These are phyloP conservation scores for Tylopilus felleus DNA, from an alignment of 768 basidiomycete genomes.

Conservation along the genomic window DNA sequence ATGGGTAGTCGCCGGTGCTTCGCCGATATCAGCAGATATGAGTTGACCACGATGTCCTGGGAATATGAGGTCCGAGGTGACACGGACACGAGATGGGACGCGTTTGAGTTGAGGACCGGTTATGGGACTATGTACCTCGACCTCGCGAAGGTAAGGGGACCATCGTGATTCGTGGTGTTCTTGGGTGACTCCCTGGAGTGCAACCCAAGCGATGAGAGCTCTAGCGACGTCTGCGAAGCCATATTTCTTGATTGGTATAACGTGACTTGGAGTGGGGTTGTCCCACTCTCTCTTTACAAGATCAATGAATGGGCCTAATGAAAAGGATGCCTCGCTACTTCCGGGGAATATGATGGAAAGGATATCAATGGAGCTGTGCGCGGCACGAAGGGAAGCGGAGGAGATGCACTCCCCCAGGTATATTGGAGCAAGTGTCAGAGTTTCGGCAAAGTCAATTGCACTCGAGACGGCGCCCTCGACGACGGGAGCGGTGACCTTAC, in stretches of 20 bases:
- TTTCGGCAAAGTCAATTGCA: constrained; percentile 64
- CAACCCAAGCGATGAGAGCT: constrained; percentile 76
- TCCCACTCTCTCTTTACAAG: constrained; percentile 80
- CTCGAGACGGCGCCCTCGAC: constrained; percentile 57
- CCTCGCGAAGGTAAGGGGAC: constrained; percentile 63
- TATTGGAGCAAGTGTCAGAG: constrained; percentile 71
- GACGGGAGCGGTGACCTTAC: constrained; percentile 52
- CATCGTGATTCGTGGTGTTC: constrained; percentile 75
- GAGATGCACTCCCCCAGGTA: constrained; percentile 74
- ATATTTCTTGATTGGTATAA: constrained; percentile 56
- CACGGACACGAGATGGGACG: constrained; percentile 56
- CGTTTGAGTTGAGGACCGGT: constrained; percentile 31
- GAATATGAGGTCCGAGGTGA: constrained; percentile 70
- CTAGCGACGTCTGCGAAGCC: constrained; percentile 63
- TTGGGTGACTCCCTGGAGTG: constrained; percentile 76
- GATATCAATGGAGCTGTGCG: constrained; percentile 71
- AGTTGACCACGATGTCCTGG: constrained; percentile 68
- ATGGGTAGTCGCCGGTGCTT: constrained; percentile 37
- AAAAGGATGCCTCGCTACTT: constrained; percentile 77
- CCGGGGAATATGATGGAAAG: constrained; percentile 71
- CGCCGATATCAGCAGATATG: constrained; percentile 79
- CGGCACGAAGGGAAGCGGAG: constrained; percentile 69
- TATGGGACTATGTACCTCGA: constrained; percentile 53
- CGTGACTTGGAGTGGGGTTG: constrained; percentile 47
- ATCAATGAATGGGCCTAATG: constrained; percentile 72